Base-by-base conservation (phyloP, 805 yeast genomes). In the Zygotorulaspora sp. region DNA sequence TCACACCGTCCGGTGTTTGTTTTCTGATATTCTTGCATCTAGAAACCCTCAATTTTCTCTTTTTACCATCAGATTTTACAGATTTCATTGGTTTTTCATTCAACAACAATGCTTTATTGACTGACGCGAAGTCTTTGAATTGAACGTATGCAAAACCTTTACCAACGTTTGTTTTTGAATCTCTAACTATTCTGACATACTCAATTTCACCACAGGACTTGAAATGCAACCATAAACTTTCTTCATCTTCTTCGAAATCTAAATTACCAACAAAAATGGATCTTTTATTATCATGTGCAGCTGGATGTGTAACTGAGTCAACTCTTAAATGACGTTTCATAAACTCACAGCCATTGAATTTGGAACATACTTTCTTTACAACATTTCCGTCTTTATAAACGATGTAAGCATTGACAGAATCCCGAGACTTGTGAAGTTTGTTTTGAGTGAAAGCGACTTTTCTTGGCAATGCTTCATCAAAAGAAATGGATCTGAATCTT, bases 81-180 rank as follows among this genome's bases (percentile, higher is more conserved):
- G 47, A 44, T 21, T 30, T 32, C 48, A 77, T 60, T 41, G 78
- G 75, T 65, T 84, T 80, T 31, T 77, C 90, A 60, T 89, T 76
- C 44, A 86, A 66, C 42, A 87, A 63, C 37, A 92, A 63, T 1
- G 96, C 97, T 57, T 85, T 83, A 45, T 80, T 78, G 7, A 92
- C 96, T 28, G 80, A 70, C 38, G 80, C 63, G 37, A 76, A 62
- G 52, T 84, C 90, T 44, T 71, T 74, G 67, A 89, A 92, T 62
- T 90, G 97, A 23, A 92, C 88, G 58, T 89, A 85, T 5, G 96
- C 98, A 66, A 92, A 89, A 5, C 99, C 99, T 66, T 92, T 92
- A 47, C 98, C 99, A 42, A 90, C 70, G 53, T 92, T 90, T 15
- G 97, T 90, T 66, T 86, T 86, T 12, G 95, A 66, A 59, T 92